phyloP scores from a whole-genome alignment of 2,329 filamentous ascomycete species.

The Colletotrichum brevisporum region DNA sequence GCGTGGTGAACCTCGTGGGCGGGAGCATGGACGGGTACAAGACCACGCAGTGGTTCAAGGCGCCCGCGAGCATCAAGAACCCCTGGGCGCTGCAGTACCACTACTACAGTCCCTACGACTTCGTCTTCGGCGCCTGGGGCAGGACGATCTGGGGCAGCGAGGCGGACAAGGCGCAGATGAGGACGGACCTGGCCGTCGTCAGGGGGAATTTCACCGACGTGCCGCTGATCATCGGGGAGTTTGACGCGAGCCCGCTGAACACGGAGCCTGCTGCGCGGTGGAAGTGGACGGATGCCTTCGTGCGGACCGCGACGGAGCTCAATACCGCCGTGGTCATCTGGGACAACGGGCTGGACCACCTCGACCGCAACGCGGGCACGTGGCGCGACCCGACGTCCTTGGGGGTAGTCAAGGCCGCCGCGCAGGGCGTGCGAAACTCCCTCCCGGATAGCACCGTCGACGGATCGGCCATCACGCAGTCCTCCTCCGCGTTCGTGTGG shows the following conservation, averaged over 20 bases:
- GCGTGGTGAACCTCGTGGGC: constrained; percentile 70
- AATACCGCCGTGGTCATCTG: constrained; percentile 67
- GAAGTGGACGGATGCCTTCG: constrained; percentile 70
- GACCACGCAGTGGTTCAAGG: constrained; percentile 68
- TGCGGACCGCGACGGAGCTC: constrained; percentile 63
- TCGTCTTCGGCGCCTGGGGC: constrained; percentile 66
- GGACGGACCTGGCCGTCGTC: constrained; percentile 64
- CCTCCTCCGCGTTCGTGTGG: constrained; percentile 68
- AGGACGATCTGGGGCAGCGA: constrained; percentile 72
- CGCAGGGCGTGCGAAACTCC: constrained; percentile 58
- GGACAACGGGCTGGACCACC: constrained; percentile 72
- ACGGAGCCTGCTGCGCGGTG: constrained; percentile 70
- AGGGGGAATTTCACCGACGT: constrained; percentile 68
- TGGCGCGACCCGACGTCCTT: constrained; percentile 67
- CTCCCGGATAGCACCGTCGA: constrained; percentile 68
- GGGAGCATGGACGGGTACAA: constrained; percentile 62
- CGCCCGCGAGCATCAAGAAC: constrained; percentile 63
- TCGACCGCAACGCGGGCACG: constrained; percentile 61
- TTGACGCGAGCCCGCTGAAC: constrained; percentile 62
- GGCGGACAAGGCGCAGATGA: constrained; percentile 64
- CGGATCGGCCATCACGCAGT: constrained; percentile 58
- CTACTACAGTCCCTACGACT: constrained; percentile 71
- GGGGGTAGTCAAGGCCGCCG: constrained; percentile 62
- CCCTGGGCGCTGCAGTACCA: constrained; percentile 74
- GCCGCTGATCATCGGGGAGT: constrained; percentile 72